Conservation (phyloP, 768 basidiomycete species). For the Kwoniella europaea region DNA sequence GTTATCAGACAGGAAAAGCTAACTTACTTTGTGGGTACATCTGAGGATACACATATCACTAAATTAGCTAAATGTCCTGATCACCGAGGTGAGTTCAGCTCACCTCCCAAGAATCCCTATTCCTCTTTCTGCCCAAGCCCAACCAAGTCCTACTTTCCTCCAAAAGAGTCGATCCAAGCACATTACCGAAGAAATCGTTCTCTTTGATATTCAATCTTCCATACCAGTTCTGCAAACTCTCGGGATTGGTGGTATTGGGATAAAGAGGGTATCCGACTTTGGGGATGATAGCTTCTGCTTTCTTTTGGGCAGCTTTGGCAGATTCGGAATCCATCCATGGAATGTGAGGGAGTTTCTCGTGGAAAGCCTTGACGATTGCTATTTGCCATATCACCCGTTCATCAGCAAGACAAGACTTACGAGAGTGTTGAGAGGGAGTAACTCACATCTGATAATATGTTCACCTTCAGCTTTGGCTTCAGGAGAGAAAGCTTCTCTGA, state of each 20-base stretch:
- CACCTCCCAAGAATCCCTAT: conserved; percentile 85
- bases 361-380: conserved; percentile 80
- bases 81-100: no score
- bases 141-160: conserved; percentile 74
- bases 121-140: conserved; percentile 71
- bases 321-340: conserved; percentile 92
- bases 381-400: conserved; percentile 1
- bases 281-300: conserved; percentile 80
- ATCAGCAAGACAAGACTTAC: neutral
- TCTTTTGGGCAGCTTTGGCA: conserved; percentile 78
- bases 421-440: neutral
- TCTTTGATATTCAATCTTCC: conserved; percentile 66
- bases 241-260: conserved; percentile 76
- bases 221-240: conserved; percentile 77
- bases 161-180: conserved; percentile 67
- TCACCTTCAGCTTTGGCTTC: conserved; percentile 79
- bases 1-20: neutral
- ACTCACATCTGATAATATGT: conserved; percentile 75
- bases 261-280: conserved; percentile 93
- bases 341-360: conserved; percentile 71
- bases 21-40: conserved; percentile 49
- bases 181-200: conserved; percentile 81
- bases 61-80: neutral
- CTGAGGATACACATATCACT: neutral
- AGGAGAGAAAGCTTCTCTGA: conserved; percentile 63